phyloP scores from a whole-genome alignment of 352 stramenopile genomes.

The Globisporangium middletonii region DNA sequence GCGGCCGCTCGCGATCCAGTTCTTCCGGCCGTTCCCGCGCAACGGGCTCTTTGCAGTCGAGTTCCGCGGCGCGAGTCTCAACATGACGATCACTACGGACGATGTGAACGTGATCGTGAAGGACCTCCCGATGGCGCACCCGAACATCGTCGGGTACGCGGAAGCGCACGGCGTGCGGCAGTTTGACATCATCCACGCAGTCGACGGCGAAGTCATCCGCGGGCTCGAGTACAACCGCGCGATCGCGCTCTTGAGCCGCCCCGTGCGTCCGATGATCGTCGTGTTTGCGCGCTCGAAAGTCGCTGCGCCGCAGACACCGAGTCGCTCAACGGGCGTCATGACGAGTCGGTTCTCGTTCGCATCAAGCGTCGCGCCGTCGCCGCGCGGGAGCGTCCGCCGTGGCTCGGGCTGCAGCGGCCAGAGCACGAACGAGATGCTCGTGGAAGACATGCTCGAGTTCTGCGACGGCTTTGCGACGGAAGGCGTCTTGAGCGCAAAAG shows the following conservation, averaged over 20 bases:
- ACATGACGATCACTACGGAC: constrained; percentile 85
- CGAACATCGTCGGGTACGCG: constrained; percentile 80
- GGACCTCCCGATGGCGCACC: constrained; percentile 71
- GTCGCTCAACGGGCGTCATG: constrained; percentile 42
- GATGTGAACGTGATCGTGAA: constrained; percentile 84
- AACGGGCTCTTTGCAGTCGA: constrained; percentile 82
- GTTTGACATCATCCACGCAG: constrained; percentile 70
- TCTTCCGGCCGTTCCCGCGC: constrained; percentile 70
- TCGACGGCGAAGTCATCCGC: constrained; percentile 74
- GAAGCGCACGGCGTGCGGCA: constrained; percentile 79
- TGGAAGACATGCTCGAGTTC: constrained; percentile 86
- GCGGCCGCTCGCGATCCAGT: constrained; percentile 70
- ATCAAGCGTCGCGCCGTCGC: constrained; percentile 63
- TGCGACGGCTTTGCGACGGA: constrained; percentile 57
- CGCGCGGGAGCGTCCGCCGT: constrained; percentile 30
- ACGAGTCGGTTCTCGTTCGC: constrained; percentile 69
- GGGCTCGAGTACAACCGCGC: constrained; percentile 78
- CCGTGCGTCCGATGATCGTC: constrained; percentile 66
- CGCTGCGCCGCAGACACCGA: constrained; percentile 39
- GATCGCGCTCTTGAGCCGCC: constrained; percentile 67
- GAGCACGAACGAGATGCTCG: constrained; percentile 55
- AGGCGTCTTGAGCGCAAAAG: constrained; percentile 45
- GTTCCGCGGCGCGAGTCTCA: constrained; percentile 70
- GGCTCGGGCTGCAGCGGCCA: constrained; percentile 38
- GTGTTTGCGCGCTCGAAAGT: constrained; percentile 74